Base-by-base conservation (phyloP, 306 rosid species). In the Vigna reflexopilosa region DNA sequence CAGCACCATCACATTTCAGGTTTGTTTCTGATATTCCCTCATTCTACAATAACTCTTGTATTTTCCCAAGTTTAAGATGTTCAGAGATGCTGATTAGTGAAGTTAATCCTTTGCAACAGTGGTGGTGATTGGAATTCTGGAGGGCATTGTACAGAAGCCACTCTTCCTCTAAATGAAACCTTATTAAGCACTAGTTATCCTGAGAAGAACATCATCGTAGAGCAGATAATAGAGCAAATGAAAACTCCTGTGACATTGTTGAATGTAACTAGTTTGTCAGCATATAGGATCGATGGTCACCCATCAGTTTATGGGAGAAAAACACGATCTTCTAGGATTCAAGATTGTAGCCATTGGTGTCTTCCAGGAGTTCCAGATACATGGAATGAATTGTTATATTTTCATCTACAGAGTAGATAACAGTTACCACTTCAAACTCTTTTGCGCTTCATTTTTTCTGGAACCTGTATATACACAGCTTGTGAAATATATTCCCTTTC, bases 261-360 rank as follows among this genome's bases (percentile, higher is more conserved):
- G 89, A 88, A 92, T 71, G 80, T 92, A 80, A 92, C 96, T 32
- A 69, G 88, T 71, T 91, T 93, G 72, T 92, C 99, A 14, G 87
- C 83, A 51, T 88, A 85, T 72, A 84, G 98, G 52, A 81, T 89
- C 63, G 98, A 95, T 78, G 97, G 90, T 12, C 99, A 92, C 72
- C 99, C 98, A 62, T 93, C 98, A 12, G 48, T 83, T 9, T 88
- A 87, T 54, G 99, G 98, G 77, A 88, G 88, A 76, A 89, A 80
- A 72, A 59, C 47, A 44, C 42, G 16, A 71, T 64, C 88, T 9
- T 81, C 85, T 8, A 69, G 62, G 9, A 49, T 83, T 85, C 94
- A 93, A 86, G 99, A 95, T 78, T 95, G 98, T 78, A 95, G 98
- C 80, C 98, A 91, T 85, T 95, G 98, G 98, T 95, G 98, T 72